These are phyloP conservation scores for Malassezia brasiliensis DNA, from an alignment of 1,284 basidiomycete species.

Conservation along the genomic window DNA sequence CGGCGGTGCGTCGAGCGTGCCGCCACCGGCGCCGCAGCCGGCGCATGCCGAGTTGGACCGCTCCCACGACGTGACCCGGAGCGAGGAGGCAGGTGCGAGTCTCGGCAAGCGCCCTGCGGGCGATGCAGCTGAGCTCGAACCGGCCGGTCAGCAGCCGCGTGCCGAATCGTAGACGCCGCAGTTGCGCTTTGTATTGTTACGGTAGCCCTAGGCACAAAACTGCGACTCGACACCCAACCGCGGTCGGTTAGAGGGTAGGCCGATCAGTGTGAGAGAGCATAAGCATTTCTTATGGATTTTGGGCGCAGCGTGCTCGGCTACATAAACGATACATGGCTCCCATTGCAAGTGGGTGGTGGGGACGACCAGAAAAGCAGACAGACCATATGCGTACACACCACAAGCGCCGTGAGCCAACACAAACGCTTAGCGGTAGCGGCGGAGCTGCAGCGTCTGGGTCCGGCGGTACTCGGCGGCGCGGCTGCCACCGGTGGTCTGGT, in stretches of 20 bases:
- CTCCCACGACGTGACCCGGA: too few species aligned
- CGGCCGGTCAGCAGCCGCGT: too few species aligned
- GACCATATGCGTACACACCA: not conserved
- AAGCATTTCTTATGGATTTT: slow-evolving; percentile 5
- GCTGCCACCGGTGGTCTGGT: slow-evolving; percentile 63
- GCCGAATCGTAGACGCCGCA: too few species aligned
- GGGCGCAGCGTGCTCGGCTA: slow-evolving; percentile 6
- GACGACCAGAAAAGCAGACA: not conserved
- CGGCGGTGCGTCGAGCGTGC: not conserved
- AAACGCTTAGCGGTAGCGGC: slow-evolving; percentile 80
- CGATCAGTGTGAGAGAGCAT: not conserved
- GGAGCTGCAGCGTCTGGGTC: slow-evolving; percentile 77
- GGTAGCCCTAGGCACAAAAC: too few species aligned
- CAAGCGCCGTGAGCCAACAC: not conserved
- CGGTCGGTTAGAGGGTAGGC: too few species aligned
- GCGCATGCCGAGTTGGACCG: too few species aligned
- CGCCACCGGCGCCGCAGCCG: not conserved
- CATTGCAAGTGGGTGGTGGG: not conserved
- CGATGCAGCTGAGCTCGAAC: too few species aligned
- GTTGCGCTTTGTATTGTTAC: too few species aligned
- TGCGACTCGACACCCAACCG: too few species aligned
- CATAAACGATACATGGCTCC: slow-evolving; percentile 8
- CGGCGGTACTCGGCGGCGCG: slow-evolving; percentile 86
- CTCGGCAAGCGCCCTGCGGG: too few species aligned
- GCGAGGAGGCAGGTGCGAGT: too few species aligned